Evolutionary conservation across 306 rosid species (phyloP).

Genomic region (Lotus japonicus): DNA sequence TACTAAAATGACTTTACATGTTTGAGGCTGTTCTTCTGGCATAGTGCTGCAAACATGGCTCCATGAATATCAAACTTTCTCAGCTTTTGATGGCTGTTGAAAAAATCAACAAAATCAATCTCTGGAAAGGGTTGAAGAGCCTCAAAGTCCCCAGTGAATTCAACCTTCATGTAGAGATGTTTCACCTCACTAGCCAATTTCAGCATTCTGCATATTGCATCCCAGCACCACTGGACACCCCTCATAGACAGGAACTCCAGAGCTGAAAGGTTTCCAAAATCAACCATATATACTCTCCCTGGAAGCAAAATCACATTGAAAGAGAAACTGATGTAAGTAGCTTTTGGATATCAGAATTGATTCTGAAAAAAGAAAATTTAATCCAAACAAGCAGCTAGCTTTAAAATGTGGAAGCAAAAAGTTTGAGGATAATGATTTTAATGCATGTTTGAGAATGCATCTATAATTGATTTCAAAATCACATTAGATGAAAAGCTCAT

Average conservation of each 20-base stretch:
- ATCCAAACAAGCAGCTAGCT: no score
- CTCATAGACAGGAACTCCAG: constrained; percentile 69
- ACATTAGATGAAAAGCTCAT: no score
- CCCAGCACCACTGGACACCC: constrained; percentile 92
- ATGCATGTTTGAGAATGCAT: no score
- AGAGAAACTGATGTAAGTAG: no score
- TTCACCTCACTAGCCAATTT: constrained; percentile 73
- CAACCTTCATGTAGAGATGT: constrained; percentile 88
- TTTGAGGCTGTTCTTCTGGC: constrained; percentile 78
- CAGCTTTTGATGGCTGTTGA: constrained; percentile 69
- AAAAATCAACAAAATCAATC: constrained; percentile 81
- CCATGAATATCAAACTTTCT: constrained; percentile 75
- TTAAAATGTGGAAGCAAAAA: no score
- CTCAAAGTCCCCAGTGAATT: constrained; percentile 80
- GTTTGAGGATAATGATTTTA: no score
- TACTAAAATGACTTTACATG: constrained; percentile 42
- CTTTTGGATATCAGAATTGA: no score
- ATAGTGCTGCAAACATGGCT: constrained; percentile 97
- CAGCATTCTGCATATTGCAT: constrained; percentile 76
- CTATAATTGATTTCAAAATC: no score
- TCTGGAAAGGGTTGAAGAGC: constrained; percentile 87
- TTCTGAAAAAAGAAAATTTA: no score
- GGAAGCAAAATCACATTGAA: constrained; percentile 1
- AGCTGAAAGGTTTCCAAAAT: constrained; percentile 62
- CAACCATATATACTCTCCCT: constrained; percentile 88